Conservation (phyloP, 768 basidiomycete genomes). For the Psilocybe sp. region DNA sequence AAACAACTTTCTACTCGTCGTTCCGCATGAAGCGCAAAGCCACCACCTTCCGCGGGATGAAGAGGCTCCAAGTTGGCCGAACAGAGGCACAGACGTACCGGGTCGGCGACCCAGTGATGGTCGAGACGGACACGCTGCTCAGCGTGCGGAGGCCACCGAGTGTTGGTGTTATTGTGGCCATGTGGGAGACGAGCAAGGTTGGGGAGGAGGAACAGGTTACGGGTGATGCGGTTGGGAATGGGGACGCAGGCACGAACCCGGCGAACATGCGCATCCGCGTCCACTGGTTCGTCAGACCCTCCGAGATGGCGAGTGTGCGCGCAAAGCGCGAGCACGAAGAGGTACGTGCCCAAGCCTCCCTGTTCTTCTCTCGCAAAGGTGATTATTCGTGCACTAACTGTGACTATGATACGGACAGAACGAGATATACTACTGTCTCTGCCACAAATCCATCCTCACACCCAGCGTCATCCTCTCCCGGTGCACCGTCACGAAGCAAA, state of each 20-base stretch:
- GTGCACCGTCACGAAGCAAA: conserved; percentile 40
- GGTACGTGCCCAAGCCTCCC: conserved; percentile 34
- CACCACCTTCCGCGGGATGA: conserved; percentile 20
- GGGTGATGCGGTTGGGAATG: too few species aligned
- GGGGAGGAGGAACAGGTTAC: conserved; percentile 24
- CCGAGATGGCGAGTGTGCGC: conserved; percentile 57
- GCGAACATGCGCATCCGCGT: conserved; percentile 54
- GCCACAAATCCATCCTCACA: conserved; percentile 43
- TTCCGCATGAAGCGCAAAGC: conserved; percentile 30
- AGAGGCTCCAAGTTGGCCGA: conserved; percentile 17
- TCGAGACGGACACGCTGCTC: conserved; percentile 45
- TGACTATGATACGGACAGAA: conserved; percentile 42
- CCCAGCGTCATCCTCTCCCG: conserved; percentile 49
- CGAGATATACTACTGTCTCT: conserved; percentile 69
- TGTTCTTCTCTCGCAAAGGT: background rate
- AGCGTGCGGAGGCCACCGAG: conserved; percentile 47
- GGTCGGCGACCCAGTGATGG: conserved; percentile 67
- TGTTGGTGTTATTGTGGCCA: conserved; percentile 64
- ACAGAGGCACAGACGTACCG: conserved; percentile 33
- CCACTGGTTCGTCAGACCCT: conserved; percentile 76
- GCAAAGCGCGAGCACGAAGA: conserved; percentile 58
- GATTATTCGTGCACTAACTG: background rate
- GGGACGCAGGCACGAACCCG: conserved; percentile 5
- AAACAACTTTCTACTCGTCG: conserved; percentile 33
- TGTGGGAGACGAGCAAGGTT: conserved; percentile 55